phyloP scores from a whole-genome alignment of 352 stramenopile genomes.

The Aphanomyces invadans region DNA sequence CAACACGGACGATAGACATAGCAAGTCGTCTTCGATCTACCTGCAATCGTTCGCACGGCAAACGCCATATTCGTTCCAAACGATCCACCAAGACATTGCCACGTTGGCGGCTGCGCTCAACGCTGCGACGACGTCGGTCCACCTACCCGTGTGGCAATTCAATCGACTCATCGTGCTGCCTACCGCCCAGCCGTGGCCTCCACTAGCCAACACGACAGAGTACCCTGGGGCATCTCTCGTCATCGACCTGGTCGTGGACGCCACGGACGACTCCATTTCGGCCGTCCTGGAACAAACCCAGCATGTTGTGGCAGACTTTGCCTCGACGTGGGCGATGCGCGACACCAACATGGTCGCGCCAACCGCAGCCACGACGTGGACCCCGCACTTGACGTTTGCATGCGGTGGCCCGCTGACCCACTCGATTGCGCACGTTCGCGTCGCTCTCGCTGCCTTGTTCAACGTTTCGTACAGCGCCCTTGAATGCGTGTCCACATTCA shows the following conservation, averaged over 20 bases:
- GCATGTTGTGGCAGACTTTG: neutral
- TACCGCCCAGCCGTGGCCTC: neutral
- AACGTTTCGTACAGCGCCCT: neutral
- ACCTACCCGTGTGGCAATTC: neutral
- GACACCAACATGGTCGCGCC: neutral
- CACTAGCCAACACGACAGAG: neutral
- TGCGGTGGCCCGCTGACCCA: neutral
- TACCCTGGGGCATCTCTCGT: neutral
- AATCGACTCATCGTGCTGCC: neutral
- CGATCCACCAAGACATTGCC: neutral
- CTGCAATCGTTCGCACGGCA: neutral
- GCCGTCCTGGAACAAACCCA: neutral
- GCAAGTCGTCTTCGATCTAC: neutral
- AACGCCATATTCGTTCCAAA: neutral
- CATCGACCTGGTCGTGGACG: neutral
- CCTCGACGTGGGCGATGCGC: neutral
- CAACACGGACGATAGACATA: neutral
- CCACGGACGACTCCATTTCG: neutral
- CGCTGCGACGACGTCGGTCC: neutral
- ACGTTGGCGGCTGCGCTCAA: neutral
- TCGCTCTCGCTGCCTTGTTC: slow-evolving; percentile 10
- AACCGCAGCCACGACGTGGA: neutral
- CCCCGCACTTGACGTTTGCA: neutral
- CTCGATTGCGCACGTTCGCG: neutral
- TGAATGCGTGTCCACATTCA: neutral